These are phyloP conservation scores for Magnolia changhungtana DNA, from an alignment of 164 flowering plant species.

Conservation along the genomic window DNA sequence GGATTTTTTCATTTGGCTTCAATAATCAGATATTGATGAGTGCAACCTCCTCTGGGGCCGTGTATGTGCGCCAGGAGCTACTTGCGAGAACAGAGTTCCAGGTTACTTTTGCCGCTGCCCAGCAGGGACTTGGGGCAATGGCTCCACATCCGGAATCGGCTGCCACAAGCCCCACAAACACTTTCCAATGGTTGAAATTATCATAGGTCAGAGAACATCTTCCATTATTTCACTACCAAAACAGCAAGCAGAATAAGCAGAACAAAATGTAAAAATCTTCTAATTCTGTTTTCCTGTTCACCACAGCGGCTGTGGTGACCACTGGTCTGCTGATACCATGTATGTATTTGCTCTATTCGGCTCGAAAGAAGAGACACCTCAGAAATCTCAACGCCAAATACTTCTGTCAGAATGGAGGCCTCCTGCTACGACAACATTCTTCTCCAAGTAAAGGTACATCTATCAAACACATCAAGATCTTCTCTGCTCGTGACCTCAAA, in stretches of 20 bases:
- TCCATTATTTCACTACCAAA: too few species aligned
- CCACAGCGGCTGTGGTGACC: too few species aligned
- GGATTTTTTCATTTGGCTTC: too few species aligned
- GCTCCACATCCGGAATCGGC: background rate
- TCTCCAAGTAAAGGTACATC: slow-evolving; percentile 29
- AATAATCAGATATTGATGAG: background rate
- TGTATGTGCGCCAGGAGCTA: background rate
- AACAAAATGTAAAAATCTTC: too few species aligned
- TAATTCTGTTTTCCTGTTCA: too few species aligned
- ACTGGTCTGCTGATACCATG: too few species aligned
- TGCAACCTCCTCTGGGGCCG: background rate
- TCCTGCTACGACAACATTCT: too few species aligned
- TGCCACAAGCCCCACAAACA: background rate
- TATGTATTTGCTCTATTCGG: background rate
- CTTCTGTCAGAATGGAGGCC: slow-evolving; percentile 2
- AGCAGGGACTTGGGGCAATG: background rate
- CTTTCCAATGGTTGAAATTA: too few species aligned
- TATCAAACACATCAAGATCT: slow-evolving; percentile 5
- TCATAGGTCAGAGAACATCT: too few species aligned
- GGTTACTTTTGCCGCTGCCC: background rate
- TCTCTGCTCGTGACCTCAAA: slow-evolving; percentile 10
- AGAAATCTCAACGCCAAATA: background rate
- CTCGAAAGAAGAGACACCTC: slow-evolving; percentile 4
- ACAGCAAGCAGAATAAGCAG: too few species aligned
- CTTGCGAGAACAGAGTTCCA: background rate